phyloP scores from a whole-genome alignment of 106 monocot genomes.

The Ottelia alismoides region DNA sequence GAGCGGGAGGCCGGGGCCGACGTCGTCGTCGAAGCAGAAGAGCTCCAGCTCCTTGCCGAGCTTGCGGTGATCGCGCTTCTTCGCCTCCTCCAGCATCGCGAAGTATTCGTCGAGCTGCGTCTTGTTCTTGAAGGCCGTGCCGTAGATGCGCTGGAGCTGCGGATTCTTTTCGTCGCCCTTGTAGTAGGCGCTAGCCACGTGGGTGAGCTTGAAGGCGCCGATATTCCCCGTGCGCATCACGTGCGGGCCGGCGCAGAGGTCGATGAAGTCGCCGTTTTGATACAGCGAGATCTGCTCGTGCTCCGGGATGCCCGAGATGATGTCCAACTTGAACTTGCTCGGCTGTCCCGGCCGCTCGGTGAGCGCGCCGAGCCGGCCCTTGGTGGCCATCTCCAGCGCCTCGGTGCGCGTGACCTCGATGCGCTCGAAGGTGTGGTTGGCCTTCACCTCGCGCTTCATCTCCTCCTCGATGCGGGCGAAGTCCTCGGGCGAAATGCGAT shows the following conservation, averaged over 20 bases:
- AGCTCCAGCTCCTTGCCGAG: background rate
- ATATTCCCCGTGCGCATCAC: background rate
- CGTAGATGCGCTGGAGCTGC: conserved; percentile 1
- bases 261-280: background rate
- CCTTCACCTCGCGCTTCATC: background rate
- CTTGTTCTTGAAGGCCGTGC: background rate
- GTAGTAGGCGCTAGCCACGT: background rate
- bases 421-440: background rate
- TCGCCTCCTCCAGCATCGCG: background rate
- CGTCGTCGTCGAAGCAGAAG: background rate
- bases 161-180: background rate
- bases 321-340: background rate
- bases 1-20: background rate
- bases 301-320: background rate
- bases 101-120: background rate
- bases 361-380: background rate
- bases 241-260: background rate
- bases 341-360: background rate
- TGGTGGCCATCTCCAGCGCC: background rate
- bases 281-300: background rate
- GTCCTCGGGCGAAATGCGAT: background rate
- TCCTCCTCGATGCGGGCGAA: background rate
- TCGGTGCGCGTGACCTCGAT: background rate
- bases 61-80: background rate
- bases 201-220: background rate